Evolutionary conservation across 306 rosid species (phyloP), one percentile per base, ranked within the genome.

Genomic region (Casuarina cunninghamiana): DNA sequence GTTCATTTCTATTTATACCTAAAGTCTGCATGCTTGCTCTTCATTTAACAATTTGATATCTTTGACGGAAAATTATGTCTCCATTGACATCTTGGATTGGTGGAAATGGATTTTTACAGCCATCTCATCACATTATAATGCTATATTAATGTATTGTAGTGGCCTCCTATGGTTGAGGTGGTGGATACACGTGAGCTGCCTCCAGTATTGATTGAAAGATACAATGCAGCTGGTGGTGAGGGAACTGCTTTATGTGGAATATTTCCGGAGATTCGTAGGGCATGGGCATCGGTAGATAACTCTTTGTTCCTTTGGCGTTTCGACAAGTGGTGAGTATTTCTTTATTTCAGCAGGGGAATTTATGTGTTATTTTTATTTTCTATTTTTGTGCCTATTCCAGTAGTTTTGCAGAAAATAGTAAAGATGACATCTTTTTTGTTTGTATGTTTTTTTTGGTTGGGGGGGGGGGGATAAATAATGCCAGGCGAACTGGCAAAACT

Each of bases 241-340:
- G 98, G 98, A 75, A 95, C 97, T 75, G 94, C 97, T 16, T 88
- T 92, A 80, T 91, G 98, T 82, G 97, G 98, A 81, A 92, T 95
- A 76, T 95, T 95, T 84, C 97, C 97, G 0, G 97, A 95, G 85
- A 92, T 95, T 63, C 89, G 91, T 32, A 85, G 98, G 81, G 98
- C 98, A 2, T 95, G 98, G 98, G 98, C 98, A 3, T 89, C 97
- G 3, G 96, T 95, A 21, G 97, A 95, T 77, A 95, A 89, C 77
- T 88, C 97, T 65, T 86, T 95, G 84, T 95, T 92, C 85, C 97
- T 95, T 51, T 95, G 98, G 98, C 98, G 97, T 80, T 91, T 95
- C 54, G 93, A 95, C 78, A 95, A 92, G 91, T 89, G 97, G 98
- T 95, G 83, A 86, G 95, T 84, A 65, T 73, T 71, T 78, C 16